These are phyloP conservation scores for Talaromyces sp. DNA, from an alignment of 2,329 filamentous ascomycete genomes.

Conservation along the genomic window DNA sequence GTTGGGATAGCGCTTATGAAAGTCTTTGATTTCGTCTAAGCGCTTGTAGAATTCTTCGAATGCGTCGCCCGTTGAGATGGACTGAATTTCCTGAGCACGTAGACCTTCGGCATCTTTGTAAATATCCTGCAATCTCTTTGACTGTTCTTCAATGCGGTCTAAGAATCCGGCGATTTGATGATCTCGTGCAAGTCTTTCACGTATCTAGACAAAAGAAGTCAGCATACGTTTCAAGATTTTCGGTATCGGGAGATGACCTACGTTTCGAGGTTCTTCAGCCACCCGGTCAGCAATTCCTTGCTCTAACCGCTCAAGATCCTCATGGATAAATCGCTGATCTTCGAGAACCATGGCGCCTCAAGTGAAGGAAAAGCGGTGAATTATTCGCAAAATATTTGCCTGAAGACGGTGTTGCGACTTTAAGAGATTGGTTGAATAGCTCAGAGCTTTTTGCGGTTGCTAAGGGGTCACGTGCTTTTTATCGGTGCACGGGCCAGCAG, in stretches of 20 bases:
- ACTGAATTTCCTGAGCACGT: constrained; percentile 75
- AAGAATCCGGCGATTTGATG: constrained; percentile 89
- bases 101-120: constrained; percentile 76
- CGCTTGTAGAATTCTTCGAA: constrained; percentile 92
- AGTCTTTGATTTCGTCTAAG: constrained; percentile 74
- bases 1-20: constrained; percentile 88
- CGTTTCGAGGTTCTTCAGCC: constrained; percentile 82
- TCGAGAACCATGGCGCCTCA: constrained; percentile 70
- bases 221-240: constrained; percentile 23
- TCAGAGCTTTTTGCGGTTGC: constrained; percentile 28
- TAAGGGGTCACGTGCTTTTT: constrained; percentile 27
- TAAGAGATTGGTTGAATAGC: not conserved
- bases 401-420: not conserved
- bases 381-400: not conserved
- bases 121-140: constrained; percentile 73
- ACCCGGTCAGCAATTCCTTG: constrained; percentile 89
- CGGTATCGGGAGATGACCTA: constrained; percentile 46
- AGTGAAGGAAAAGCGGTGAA: not conserved
- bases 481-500: constrained; percentile 23
- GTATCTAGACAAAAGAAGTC: constrained; percentile 59
- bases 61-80: constrained; percentile 78
- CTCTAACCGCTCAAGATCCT: constrained; percentile 94
- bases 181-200: constrained; percentile 83
- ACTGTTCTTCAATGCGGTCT: constrained; percentile 83
- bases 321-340: constrained; percentile 89